Conservation (phyloP, 176 grass and related monocot species). For the Areca catechu region DNA sequence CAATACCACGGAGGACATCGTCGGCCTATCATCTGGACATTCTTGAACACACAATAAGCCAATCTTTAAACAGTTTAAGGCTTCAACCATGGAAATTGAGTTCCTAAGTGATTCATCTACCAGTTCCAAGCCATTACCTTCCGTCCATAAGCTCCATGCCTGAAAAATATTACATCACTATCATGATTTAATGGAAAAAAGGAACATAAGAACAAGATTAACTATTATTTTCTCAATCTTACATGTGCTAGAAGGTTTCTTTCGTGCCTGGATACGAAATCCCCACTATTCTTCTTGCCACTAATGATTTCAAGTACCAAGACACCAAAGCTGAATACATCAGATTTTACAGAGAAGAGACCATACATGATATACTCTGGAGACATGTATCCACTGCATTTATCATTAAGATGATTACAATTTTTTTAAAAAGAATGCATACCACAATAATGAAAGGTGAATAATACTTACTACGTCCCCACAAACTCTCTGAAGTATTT, state of each 20-base stretch:
- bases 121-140: not conserved
- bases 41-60: constrained; percentile 3
- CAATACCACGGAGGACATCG: not conserved
- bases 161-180: not conserved
- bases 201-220: too few relatives aligned
- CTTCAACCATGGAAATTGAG: not conserved
- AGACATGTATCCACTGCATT: constrained; percentile 61
- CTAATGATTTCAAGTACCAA: constrained; percentile 59
- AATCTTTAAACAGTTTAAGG: not conserved
- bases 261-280: constrained; percentile 17
- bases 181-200: too few relatives aligned
- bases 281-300: constrained; percentile 55
- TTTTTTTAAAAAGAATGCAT: too few relatives aligned
- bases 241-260: constrained; percentile 56
- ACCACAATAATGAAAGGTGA: too few relatives aligned
- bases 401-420: too few relatives aligned
- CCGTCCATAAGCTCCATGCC: not conserved
- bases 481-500: constrained; percentile 56
- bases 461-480: constrained; percentile 67
- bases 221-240: constrained; percentile 3
- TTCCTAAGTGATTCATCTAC: not conserved
- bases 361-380: constrained; percentile 64
- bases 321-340: constrained; percentile 60
- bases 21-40: not conserved
- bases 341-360: constrained; percentile 48